Percentiles rank a stretch among this genome's conserved stretches.
These are phyloP conservation scores for Colletotrichum godetiae DNA, from an alignment of 2,329 filamentous ascomycete genomes.

Conservation along the genomic window DNA sequence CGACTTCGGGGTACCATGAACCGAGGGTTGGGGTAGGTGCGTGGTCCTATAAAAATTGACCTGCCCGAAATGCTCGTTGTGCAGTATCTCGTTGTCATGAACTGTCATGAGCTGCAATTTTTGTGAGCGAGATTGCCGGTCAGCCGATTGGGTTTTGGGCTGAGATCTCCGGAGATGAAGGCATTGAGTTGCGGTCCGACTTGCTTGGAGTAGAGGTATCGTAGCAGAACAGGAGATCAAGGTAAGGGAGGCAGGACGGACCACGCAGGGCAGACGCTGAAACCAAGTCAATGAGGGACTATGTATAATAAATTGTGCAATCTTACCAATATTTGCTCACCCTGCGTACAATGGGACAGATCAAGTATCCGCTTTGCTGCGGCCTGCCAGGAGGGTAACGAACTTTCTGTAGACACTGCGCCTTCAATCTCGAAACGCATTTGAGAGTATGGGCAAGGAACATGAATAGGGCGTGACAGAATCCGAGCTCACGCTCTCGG, in stretches of 20 bases:
- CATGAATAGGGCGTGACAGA: too few species aligned
- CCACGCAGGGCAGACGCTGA: neutral
- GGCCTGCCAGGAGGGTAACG: neutral
- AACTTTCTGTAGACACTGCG: neutral
- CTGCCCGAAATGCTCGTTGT: neutral
- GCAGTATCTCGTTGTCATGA: neutral
- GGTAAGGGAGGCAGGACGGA: neutral
- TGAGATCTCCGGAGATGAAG: neutral
- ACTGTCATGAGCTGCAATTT: neutral
- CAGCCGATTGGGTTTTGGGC: neutral
- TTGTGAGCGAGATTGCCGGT: neutral
- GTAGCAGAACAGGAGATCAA: neutral
- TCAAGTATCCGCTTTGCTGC: neutral
- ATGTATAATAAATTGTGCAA: neutral
- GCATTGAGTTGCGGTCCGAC: neutral
- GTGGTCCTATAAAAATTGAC: neutral
- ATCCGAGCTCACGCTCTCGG: neutral
- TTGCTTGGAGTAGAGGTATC: neutral
- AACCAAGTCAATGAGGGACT: neutral
- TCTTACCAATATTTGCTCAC: neutral
- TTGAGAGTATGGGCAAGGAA: neutral
- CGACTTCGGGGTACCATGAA: constrained; percentile 16
- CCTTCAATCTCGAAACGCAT: too few species aligned
- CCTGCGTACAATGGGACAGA: too few species aligned
- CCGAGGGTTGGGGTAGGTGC: constrained; percentile 7